Percentiles rank a stretch among this genome's conserved stretches.
phyloP scores from a whole-genome alignment of 139 green algal genomes.

The Asterochloris sp. region DNA sequence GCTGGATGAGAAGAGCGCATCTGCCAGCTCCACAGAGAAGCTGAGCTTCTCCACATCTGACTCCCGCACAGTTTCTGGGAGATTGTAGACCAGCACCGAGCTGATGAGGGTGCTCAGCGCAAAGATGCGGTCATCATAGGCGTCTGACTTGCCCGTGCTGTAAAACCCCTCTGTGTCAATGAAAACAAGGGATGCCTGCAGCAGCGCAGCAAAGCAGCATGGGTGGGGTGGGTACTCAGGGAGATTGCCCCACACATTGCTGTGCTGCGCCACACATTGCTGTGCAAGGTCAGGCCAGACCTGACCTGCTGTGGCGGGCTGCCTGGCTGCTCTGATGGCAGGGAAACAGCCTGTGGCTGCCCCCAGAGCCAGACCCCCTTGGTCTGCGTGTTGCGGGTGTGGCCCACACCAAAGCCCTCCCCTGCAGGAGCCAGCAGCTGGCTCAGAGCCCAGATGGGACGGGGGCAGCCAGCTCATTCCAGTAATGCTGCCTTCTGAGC shows the following conservation, averaged over 20 bases:
- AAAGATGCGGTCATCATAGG: conserved; percentile 95
- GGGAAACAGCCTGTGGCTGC: conserved; percentile 43
- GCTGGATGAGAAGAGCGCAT: conserved; percentile 52
- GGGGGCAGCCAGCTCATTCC: too few relatives aligned
- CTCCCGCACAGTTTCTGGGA: conserved; percentile 87
- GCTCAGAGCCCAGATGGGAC: too few relatives aligned
- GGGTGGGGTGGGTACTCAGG: background rate
- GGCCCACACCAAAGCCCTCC: conserved; percentile 89
- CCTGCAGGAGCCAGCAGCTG: conserved; percentile 38
- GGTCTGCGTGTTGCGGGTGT: conserved; percentile 88
- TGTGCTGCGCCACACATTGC: too few relatives aligned
- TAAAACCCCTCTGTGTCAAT: conserved; percentile 97
- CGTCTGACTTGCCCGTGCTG: conserved; percentile 76
- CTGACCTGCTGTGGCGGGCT: too few relatives aligned
- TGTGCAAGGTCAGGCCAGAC: background rate
- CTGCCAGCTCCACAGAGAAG: conserved; percentile 87
- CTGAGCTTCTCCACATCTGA: conserved; percentile 86
- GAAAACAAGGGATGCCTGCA: conserved; percentile 56
- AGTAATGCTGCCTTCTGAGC: too few relatives aligned
- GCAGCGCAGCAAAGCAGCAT: too few relatives aligned
- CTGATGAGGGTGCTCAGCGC: conserved; percentile 76
- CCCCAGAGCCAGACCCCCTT: conserved; percentile 95
- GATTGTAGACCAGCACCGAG: conserved; percentile 83
- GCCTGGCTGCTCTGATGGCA: too few relatives aligned
- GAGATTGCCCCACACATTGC: background rate